phyloP scores from a whole-genome alignment of 1,139 yeast species.

The Hansenula sp. region DNA sequence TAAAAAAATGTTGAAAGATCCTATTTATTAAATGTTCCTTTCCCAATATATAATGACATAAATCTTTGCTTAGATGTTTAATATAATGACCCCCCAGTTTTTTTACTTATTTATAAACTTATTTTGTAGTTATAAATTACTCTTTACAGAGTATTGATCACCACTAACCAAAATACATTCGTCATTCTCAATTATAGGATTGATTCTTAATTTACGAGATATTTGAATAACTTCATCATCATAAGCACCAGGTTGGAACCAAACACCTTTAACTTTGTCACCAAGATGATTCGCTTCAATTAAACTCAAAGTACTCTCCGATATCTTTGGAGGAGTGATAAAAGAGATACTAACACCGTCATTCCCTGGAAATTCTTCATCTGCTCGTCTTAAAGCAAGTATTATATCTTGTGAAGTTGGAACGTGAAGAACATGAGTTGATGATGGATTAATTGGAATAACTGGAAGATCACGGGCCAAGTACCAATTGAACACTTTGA shows the following conservation, averaged over 20 bases:
- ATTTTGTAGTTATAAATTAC: constrained; percentile 21
- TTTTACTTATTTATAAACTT: neutral
- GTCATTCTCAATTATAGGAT: constrained; percentile 48
- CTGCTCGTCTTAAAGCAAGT: constrained; percentile 8
- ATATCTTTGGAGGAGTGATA: constrained; percentile 68
- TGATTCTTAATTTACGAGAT: constrained; percentile 31
- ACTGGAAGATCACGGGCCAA: constrained; percentile 51
- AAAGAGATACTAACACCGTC: constrained; percentile 56
- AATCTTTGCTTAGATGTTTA: too few species aligned
- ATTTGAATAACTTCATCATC: constrained; percentile 47
- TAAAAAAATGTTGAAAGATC: constrained; percentile 19
- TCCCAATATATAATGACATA: neutral
- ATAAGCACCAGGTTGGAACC: constrained; percentile 85
- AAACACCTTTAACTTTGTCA: constrained; percentile 46
- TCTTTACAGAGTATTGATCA: constrained; percentile 39
- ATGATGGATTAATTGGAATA: constrained; percentile 62
- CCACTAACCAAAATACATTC: constrained; percentile 72
- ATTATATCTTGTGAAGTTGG: constrained; percentile 35
- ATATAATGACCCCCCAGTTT: neutral
- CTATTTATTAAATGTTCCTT: constrained; percentile 5
- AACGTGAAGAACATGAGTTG: constrained; percentile 41
- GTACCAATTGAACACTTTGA: constrained; percentile 70
- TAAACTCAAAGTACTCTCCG: constrained; percentile 42
- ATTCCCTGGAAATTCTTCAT: constrained; percentile 5
- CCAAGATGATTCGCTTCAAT: constrained; percentile 24